Conservation (phyloP, 1,139 yeast species). For the Oligophagozyma castellii region DNA sequence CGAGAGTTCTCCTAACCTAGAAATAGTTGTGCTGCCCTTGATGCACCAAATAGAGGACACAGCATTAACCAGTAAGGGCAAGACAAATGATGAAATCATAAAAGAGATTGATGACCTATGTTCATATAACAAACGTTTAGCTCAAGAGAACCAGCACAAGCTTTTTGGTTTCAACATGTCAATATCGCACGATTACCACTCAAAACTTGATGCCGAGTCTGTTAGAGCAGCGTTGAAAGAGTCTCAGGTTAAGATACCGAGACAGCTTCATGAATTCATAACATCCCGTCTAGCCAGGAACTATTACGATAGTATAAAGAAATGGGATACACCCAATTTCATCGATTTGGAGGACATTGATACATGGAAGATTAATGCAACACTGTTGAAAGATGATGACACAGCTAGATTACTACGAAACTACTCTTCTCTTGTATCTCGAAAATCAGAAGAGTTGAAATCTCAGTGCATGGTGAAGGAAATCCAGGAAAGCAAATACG, state of each 20-base stretch:
- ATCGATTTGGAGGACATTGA: constrained; percentile 14
- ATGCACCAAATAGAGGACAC: constrained; percentile 6
- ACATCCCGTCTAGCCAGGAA: no score
- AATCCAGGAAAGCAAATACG: constrained; percentile 1
- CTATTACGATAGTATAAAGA: no score
- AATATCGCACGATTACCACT: constrained; percentile 8
- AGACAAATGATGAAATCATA: constrained; percentile 3
- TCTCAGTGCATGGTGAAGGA: constrained; percentile 7
- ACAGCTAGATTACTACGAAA: constrained; percentile 6
- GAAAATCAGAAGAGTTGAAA: constrained; percentile 14
- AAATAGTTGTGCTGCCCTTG: constrained; percentile 21
- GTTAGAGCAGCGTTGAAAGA: constrained; percentile 11
- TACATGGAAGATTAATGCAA: constrained; percentile 15
- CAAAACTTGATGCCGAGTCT: constrained; percentile 7
- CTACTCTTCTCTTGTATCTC: constrained; percentile 12
- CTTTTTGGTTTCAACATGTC: constrained; percentile 8
- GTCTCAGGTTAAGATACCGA: constrained; percentile 8
- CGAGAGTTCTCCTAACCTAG: constrained; percentile 12
- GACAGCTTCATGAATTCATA: constrained; percentile 10
- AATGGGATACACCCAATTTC: constrained; percentile 18
- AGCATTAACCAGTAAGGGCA: constrained; percentile 4
- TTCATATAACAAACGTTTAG: constrained; percentile 7
- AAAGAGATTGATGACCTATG: constrained; percentile 4
- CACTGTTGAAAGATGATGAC: constrained; percentile 7
- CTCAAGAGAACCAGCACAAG: constrained; percentile 9